These are phyloP conservation scores for Grigorovia yakushimaensis DNA, from an alignment of 805 yeast genomes.

Conservation along the genomic window DNA sequence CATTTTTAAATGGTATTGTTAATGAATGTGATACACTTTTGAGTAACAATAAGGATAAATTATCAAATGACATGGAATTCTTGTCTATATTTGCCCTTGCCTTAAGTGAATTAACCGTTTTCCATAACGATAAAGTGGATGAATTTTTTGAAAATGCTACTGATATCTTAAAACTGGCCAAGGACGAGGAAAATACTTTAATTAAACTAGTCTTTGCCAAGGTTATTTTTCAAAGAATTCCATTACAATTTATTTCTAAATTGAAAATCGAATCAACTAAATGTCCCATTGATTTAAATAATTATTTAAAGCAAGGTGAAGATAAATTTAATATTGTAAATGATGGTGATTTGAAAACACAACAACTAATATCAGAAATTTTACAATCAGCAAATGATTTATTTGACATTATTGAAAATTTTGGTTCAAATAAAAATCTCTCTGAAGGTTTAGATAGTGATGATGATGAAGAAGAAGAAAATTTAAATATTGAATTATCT, in stretches of 20 bases:
- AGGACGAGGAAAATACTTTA: constrained; percentile 34
- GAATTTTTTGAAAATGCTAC: constrained; percentile 55
- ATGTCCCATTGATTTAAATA: constrained; percentile 28
- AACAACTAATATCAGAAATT: constrained; percentile 37
- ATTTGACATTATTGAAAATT: constrained; percentile 55
- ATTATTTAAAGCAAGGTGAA: constrained; percentile 39
- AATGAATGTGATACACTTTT: constrained; percentile 84
- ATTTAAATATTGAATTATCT: constrained; percentile 26
- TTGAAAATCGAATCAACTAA: constrained; percentile 33
- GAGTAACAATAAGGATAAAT: not conserved
- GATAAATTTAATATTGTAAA: constrained; percentile 31
- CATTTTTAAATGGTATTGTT: constrained; percentile 71
- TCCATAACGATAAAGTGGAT: constrained; percentile 30
- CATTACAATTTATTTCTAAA: constrained; percentile 45
- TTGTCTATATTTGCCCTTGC: constrained; percentile 70
- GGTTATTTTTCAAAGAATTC: constrained; percentile 48
- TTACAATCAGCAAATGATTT: constrained; percentile 56
- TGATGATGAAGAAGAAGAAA: constrained; percentile 36
- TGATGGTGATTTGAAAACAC: constrained; percentile 30
- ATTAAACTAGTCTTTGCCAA: constrained; percentile 46
- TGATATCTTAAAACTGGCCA: constrained; percentile 53
- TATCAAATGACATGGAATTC: constrained; percentile 38
- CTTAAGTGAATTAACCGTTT: constrained; percentile 51
- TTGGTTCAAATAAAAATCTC: constrained; percentile 42
- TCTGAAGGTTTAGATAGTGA: constrained; percentile 55